Evolutionary conservation across 352 stramenopile species (phyloP), one percentile per base, ranked within the genome.

Genomic region (Phytopythium kandeliae): DNA sequence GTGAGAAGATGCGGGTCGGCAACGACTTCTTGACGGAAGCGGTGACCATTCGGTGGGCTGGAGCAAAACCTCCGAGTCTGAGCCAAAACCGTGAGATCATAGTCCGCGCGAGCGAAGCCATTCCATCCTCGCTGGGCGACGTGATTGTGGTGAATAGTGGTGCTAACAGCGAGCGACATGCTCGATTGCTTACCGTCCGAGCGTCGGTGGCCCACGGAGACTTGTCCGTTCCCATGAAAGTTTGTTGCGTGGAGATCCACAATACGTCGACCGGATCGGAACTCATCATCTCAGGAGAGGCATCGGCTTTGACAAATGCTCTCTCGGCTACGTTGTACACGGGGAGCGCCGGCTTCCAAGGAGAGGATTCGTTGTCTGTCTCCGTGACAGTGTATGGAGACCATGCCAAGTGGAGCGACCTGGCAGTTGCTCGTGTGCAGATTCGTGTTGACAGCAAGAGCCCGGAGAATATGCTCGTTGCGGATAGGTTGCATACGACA

Each of bases 201-300:
- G 48, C 24, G 19, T 40, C 34, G 7, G 58, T 67, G 2, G 16
- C n/a, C 15, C 47, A 67, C 40, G 62, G 62, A 6, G 48, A 12
- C 22, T 41, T 71, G 15, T 61, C 17, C 17, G 43, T 67, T 26
- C 58, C 62, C 21, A 48, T 28, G 2, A 48, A 44, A 25, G 37
- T 71, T 25, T 71, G 59, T 30, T 67, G 62, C 30, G 51, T 71
- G 26, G 55, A 64, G 42, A 57, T 71, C 35, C 55, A 25, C 21
- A 21, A 45, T 17, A 45, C 21, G 6, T 35, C 47, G 12, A 2
- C 25, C 10, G 47, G 48, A 33, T 54, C 43, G 47, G 48, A 64
- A 13, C 35, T 71, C 30, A 44, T 54, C 34, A 46, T 71, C 22
- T 53, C 65, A 19, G 62, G 62, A 6, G 37, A 60, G 4, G 47